Evolutionary conservation across 1,284 basidiomycete genomes (phyloP), one percentile per base, ranked within the genome.

Genomic region (Ceratobasidium sp.): DNA sequence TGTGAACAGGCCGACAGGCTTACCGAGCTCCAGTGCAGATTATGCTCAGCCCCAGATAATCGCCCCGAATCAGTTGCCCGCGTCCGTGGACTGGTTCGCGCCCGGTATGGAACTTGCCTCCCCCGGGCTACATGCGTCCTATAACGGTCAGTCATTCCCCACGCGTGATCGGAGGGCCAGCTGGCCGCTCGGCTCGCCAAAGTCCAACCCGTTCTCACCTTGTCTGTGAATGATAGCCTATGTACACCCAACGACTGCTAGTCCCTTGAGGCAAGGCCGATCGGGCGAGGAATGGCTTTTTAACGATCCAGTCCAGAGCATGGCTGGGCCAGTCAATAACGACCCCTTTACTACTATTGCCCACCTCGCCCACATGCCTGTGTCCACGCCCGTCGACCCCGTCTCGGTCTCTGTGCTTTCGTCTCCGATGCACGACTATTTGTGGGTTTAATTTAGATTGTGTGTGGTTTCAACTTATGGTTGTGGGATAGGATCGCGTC

Each of bases 401-500:
- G 30, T 30, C 16, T 50, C 49, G 7, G 47, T 54, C 21, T 47
- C 63, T 28, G 23, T 66, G 63, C 49, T 66, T 11, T 66, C 63
- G 35, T 66, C 63, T n/a, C 63, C 63, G 28, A 43, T 66, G 63
- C 63, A 66, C 49, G 63, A 66, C 63, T 66, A 21, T 54, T 35
- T 66, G 63, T 47, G 35, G 21, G 63, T 54, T 32, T 14, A 9
- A 3, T 41, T 54, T n/a, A 54, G 3, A 16, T 66, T 16, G 7
- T 16, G 14, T 32, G 21, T 49, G 32, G 23, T 55, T 55, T 55
- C 23, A 26, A 21, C 50, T 67, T 21, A 54, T 16, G n/a, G 21
- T 41, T 55, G 35, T 43, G 32, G 3, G 28, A 26, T 67, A 67
- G 50, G 21, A 67, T 67, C 32, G 50, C 64, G 16, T 55, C 35